Base-by-base conservation (phyloP, 2,329 filamentous ascomycete species). In the Clonostachys rhizophaga region DNA sequence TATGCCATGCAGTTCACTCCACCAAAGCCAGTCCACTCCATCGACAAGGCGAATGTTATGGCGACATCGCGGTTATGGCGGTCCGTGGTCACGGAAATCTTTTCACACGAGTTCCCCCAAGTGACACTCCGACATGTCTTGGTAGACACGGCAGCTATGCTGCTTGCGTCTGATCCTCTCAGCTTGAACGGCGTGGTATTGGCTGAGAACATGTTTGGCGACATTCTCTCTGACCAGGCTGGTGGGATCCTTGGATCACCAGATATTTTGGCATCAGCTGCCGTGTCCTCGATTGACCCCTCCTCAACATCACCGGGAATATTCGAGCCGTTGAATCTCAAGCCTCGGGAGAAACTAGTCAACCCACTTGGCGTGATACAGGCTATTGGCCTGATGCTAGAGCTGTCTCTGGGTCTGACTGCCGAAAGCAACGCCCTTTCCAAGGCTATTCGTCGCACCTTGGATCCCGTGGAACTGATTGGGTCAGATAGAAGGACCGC, bases 1-100 rank as follows among this genome's bases (percentile, higher is more conserved):
- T 70, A 89, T 36, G 86, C 86, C 5, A 71, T 84, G 52, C 46
- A 50, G 5, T 50, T 35, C 10, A 49, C 78, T 55, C 84, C 84
- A 1, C 83, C 83, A 5, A 68, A 76, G 9, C 79, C 81, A 16
- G 50, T 60, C 14, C 49, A 52, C 17, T 55, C 53, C 1, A 40
- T 56, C 11, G 58, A 60, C 45, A 60, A 60, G 40, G 50, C 50
- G 14, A 60, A 60, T 37, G 57, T 57, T 12, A 52, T 59, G 49
- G 54, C 58, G 3, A 50, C 52, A 9, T 52, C 50, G 3, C 49
- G 52, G 10, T 34, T 60, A 13, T 60, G 58, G 58, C 47, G 56
- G 33, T 46, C 47, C 13, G 50, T 51, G 2, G 50, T 58, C 5
- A 44, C 42, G 12, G 42, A 55, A 0, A 18, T 54, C 34, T 52